Percentiles rank a stretch among this genome's conserved stretches.
Evolutionary conservation across 306 rosid species (phyloP).

Genomic region (Gillenia trifoliata): DNA sequence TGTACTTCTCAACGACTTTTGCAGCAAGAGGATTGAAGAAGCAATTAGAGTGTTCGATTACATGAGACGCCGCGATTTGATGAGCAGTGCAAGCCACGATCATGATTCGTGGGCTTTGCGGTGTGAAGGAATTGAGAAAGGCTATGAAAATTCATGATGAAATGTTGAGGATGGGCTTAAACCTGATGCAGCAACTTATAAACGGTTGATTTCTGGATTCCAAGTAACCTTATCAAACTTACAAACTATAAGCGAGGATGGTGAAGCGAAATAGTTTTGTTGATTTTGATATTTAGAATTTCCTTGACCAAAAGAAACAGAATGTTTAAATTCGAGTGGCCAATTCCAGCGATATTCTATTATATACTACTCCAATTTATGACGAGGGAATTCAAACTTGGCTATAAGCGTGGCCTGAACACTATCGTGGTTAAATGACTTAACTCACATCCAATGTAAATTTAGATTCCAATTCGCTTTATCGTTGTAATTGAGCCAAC

Average conservation of each 20-base stretch:
- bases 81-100: conserved; percentile 23
- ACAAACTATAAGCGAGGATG: not conserved
- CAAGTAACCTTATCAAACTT: not conserved
- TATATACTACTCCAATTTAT: no score
- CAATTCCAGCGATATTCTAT: no score
- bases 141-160: conserved; percentile 52
- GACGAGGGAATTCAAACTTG: no score
- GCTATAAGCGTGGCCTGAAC: no score
- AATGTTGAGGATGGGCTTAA: conserved; percentile 46
- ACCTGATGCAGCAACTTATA: conserved; percentile 39
- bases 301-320: not conserved
- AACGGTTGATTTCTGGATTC: conserved; percentile 34
- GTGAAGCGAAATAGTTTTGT: not conserved
- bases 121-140: conserved; percentile 24
- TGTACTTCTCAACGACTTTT: conserved; percentile 31
- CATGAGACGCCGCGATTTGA: conserved; percentile 20
- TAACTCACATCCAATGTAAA: no score
- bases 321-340: not conserved
- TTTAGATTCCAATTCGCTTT: no score
- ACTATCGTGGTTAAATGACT: no score
- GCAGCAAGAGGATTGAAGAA: conserved; percentile 29
- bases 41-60: conserved; percentile 32
- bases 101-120: conserved; percentile 33
- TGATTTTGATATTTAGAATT: not conserved
- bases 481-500: no score